phyloP scores from a whole-genome alignment of 345 rosid species.

The Citrus sp. region DNA sequence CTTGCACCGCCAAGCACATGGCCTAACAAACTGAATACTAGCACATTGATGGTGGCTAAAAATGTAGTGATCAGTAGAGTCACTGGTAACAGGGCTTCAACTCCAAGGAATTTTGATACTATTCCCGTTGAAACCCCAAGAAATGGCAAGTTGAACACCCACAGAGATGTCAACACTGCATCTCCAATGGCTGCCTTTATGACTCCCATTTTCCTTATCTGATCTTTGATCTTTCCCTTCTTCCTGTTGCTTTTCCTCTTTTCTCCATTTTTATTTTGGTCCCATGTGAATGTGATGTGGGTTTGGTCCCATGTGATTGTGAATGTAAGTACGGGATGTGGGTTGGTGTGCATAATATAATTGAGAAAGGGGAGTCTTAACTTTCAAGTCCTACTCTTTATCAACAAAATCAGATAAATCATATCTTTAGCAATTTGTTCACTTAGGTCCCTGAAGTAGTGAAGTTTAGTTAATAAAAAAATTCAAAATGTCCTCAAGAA shows the following conservation, averaged over 20 bases:
- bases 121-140: conserved; percentile 25
- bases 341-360: too few species aligned
- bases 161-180: conserved; percentile 40
- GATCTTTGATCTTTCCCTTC: neutral
- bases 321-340: neutral
- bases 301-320: neutral
- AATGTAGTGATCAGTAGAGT: conserved; percentile 25
- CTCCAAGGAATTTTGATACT: conserved; percentile 22
- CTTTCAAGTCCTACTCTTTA: neutral
- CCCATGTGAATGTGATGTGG: neutral
- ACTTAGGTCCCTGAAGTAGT: neutral
- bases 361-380: neutral
- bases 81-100: conserved; percentile 15
- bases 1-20: conserved; percentile 46
- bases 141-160: conserved; percentile 35
- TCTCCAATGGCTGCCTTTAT: conserved; percentile 43
- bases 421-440: neutral
- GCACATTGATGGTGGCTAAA: conserved; percentile 22
- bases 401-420: neutral
- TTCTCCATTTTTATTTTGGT: neutral
- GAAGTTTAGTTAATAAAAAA: neutral
- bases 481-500: too few species aligned
- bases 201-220: conserved; percentile 21
- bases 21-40: conserved; percentile 32
- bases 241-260: neutral